A percentile compares a stretch with the other conserved stretches of the same genome.
These are phyloP conservation scores for Pythium plurisporium DNA, from an alignment of 352 stramenopile genomes.

Conservation along the genomic window DNA sequence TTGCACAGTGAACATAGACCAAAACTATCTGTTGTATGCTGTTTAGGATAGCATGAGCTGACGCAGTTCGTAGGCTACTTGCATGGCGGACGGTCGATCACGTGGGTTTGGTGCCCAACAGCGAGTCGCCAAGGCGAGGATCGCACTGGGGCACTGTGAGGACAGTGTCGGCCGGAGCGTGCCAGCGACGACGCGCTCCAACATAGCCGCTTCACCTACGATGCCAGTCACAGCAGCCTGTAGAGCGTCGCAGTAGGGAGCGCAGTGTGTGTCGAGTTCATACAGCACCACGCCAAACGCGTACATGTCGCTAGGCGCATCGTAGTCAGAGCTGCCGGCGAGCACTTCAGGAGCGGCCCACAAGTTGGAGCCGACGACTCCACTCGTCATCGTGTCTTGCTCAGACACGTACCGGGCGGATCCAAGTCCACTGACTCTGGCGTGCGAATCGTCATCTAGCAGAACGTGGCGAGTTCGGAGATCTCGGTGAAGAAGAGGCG, in stretches of 20 bases:
- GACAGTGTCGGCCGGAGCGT: constrained; percentile 38
- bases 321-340: constrained; percentile 40
- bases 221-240: constrained; percentile 17
- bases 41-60: no score
- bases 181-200: constrained; percentile 46
- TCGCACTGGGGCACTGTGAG: constrained; percentile 30
- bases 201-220: constrained; percentile 40
- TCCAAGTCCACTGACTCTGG: constrained; percentile 44
- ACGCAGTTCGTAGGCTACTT: constrained; percentile 52
- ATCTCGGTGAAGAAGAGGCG: constrained; percentile 54
- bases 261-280: constrained; percentile 56
- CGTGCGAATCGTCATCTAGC: constrained; percentile 25
- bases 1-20: no score
- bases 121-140: constrained; percentile 30
- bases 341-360: constrained; percentile 59
- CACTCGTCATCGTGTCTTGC: constrained; percentile 43
- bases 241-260: constrained; percentile 32
- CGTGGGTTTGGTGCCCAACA: constrained; percentile 38
- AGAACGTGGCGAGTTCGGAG: constrained; percentile 61
- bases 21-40: no score
- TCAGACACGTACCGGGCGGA: constrained; percentile 33
- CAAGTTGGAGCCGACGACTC: constrained; percentile 37
- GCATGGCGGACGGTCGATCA: constrained; percentile 36
- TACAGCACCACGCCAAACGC: constrained; percentile 45
- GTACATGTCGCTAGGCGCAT: constrained; percentile 48